These are phyloP conservation scores for Spironucleus salmonicida DNA, from an alignment of 208 protist genomes.

Conservation along the genomic window DNA sequence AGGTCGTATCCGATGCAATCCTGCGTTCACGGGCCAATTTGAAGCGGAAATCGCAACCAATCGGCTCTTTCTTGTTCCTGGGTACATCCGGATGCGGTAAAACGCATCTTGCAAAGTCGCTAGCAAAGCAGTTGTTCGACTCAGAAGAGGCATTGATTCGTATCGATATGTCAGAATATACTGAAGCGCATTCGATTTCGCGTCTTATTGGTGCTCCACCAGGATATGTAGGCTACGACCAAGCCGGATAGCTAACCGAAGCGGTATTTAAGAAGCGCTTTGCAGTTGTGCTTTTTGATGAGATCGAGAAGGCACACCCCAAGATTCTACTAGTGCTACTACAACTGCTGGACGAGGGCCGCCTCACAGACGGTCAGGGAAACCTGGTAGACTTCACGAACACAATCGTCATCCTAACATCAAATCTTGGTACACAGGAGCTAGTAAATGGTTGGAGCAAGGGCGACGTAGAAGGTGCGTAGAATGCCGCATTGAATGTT, in stretches of 20 bases:
- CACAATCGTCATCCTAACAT: constrained; percentile 88
- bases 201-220: constrained; percentile 88
- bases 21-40: constrained; percentile 75
- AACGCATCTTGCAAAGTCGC: constrained; percentile 80
- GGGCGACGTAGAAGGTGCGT: neutral
- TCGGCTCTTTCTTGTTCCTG: constrained; percentile 82
- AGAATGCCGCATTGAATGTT: neutral
- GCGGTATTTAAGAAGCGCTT: constrained; percentile 84
- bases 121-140: constrained; percentile 81
- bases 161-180: constrained; percentile 96
- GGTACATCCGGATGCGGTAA: constrained; percentile 80
- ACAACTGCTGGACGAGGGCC: constrained; percentile 90
- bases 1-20: constrained; percentile 76
- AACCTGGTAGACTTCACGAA: constrained; percentile 86
- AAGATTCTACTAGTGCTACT: constrained; percentile 83
- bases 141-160: constrained; percentile 78
- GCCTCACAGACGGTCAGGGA: constrained; percentile 84
- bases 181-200: constrained; percentile 76
- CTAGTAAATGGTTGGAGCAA: neutral
- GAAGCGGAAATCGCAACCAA: constrained; percentile 60
- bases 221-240: constrained; percentile 92
- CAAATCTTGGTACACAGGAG: constrained; percentile 62
- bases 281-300: constrained; percentile 89
- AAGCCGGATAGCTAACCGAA: constrained; percentile 91
- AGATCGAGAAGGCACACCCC: constrained; percentile 94